Evolutionary conservation across 1,284 basidiomycete species (phyloP).

Genomic region (Irpex rosettiformis): DNA sequence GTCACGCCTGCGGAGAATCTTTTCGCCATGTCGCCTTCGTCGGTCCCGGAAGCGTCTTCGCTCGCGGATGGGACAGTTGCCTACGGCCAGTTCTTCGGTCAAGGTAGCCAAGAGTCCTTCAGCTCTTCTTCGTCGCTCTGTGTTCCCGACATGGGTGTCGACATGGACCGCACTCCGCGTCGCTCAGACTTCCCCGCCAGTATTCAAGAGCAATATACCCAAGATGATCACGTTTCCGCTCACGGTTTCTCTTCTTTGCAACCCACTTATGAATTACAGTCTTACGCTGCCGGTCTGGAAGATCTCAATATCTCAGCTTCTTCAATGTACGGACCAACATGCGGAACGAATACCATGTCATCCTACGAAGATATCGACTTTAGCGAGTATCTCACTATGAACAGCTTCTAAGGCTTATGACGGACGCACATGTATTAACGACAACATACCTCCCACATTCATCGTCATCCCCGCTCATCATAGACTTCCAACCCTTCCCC

Average conservation of each 20-base stretch:
- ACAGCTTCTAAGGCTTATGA: neutral
- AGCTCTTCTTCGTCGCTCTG: conserved; percentile 1
- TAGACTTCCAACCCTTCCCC: neutral
- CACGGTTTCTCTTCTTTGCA: neutral
- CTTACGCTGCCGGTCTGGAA: conserved; percentile 13
- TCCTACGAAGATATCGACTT: conserved; percentile 12
- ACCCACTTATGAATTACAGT: conserved; percentile 9
- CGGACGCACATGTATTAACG: neutral
- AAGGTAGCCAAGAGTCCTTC: neutral
- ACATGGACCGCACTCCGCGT: conserved; percentile 15
- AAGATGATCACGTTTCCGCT: neutral
- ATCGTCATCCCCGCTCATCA: neutral
- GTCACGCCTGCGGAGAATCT: conserved; percentile 1
- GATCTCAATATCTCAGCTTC: conserved; percentile 11
- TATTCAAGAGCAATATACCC: conserved; percentile 10
- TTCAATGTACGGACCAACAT: neutral
- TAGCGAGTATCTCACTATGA: conserved; percentile 10
- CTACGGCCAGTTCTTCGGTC: neutral
- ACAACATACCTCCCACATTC: neutral
- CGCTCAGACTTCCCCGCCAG: conserved; percentile 11
- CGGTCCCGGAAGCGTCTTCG: neutral
- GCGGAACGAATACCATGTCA: neutral
- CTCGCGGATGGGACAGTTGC: neutral
- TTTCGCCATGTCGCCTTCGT: neutral
- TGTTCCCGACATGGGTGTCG: conserved; percentile 1